Evolutionary conservation across 129 eudicot genomes (phyloP).

Genomic region (Arctium lappa): DNA sequence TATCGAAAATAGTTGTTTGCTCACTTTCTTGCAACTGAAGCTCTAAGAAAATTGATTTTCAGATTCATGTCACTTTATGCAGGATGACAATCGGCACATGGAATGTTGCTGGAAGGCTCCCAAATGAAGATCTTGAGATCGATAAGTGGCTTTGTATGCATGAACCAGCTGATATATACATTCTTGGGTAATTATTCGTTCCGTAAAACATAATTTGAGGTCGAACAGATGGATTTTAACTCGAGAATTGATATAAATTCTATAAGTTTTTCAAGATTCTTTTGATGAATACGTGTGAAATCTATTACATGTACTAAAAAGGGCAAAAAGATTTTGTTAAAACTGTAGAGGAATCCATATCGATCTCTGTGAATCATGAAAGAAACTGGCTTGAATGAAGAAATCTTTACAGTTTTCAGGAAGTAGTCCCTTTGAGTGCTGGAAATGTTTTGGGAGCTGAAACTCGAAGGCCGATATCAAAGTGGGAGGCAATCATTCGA

Average conservation of each 20-base stretch:
- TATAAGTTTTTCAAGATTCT: not conserved
- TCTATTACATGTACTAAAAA: not conserved
- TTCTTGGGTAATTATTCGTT: conserved; percentile 66
- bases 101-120: conserved; percentile 95
- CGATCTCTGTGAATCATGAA: not conserved
- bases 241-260: not conserved
- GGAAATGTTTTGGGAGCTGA: conserved; percentile 97
- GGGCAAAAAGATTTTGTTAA: not conserved
- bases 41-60: not conserved
- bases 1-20: conserved; percentile 7
- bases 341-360: not conserved
- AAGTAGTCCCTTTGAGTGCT: conserved; percentile 92
- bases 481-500: conserved; percentile 89
- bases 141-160: conserved; percentile 91
- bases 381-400: conserved; percentile 3
- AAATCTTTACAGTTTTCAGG: conserved; percentile 67
- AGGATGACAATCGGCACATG: conserved; percentile 94
- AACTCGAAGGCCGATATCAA: conserved; percentile 67
- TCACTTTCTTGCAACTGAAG: not conserved
- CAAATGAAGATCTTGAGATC: conserved; percentile 71
- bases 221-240: not conserved
- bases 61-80: conserved; percentile 7
- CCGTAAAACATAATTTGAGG: conserved; percentile 1
- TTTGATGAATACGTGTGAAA: not conserved
- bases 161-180: conserved; percentile 83